Percentiles rank a stretch among this genome's conserved stretches.
Conservation (phyloP, 1,284 basidiomycete genomes). For the Farysia itapuensis region DNA sequence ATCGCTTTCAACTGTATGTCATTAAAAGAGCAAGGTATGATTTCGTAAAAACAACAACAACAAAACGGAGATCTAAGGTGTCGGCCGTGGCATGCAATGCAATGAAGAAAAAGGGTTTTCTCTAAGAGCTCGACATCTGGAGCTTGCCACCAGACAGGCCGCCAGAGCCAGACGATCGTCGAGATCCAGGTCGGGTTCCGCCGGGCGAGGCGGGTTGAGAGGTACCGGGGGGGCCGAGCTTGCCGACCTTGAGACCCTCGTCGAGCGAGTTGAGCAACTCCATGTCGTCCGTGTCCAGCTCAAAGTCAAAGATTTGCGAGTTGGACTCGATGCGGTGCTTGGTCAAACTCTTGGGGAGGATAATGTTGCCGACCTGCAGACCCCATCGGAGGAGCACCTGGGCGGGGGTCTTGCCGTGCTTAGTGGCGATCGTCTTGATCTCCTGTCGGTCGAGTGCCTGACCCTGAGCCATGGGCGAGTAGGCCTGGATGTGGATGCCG, state of each 20-base stretch:
- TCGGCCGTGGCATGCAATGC: too few relatives aligned
- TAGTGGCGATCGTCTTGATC: constrained; percentile 55
- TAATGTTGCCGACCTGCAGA: constrained; percentile 51
- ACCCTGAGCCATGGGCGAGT: constrained; percentile 59
- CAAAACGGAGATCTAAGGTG: too few relatives aligned
- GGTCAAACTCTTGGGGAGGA: constrained; percentile 55
- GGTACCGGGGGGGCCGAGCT: constrained; percentile 54
- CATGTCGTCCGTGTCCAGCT: constrained; percentile 55
- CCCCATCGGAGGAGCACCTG: constrained; percentile 53
- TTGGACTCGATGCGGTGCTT: constrained; percentile 56
- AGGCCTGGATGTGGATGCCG: constrained; percentile 57
- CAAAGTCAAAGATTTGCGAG: constrained; percentile 56
- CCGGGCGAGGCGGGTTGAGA: constrained; percentile 52
- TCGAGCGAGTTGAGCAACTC: constrained; percentile 43
- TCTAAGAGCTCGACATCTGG: constrained; percentile 35
- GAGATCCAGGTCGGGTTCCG: constrained; percentile 46
- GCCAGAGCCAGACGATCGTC: constrained; percentile 47
- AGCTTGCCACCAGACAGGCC: constrained; percentile 54
- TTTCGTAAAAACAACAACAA: too few relatives aligned
- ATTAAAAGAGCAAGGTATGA: too few relatives aligned
- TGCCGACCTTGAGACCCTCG: constrained; percentile 55
- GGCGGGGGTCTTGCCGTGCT: constrained; percentile 58
- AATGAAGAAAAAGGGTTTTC: too few relatives aligned
- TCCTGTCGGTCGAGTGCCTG: constrained; percentile 54
- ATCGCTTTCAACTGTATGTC: too few relatives aligned